Base-by-base conservation (phyloP, 2,329 filamentous ascomycete species). In the Colletotrichum gigasporum region DNA sequence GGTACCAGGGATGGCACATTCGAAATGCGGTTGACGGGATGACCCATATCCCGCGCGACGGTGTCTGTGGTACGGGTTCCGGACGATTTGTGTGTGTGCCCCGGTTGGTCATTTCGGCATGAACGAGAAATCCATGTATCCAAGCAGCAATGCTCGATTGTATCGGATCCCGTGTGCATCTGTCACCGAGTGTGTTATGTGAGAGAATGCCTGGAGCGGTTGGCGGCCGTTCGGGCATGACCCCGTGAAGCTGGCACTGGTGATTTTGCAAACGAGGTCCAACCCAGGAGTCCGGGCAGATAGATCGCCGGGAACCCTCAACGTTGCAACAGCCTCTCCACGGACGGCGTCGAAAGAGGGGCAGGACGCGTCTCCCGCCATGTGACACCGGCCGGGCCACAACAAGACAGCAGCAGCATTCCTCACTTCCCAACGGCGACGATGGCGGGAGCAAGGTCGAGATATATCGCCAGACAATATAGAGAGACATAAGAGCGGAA, bases 281-380 rank as follows among this genome's bases (percentile, higher is more conserved):
- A 61, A 61, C 30, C 34, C 48, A 7, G 56, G 16, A 52, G 10
- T 39, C 28, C 16, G 16, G 28, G 20, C 34, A 44, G 34, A 54
- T 39, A 44, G 34, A 54, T 55, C 28, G 35, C 42, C 28, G 45
- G 28, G 22, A 45, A 60, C 47, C 28, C 28, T 50, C 57, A 50
- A 16, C 34, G 62, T 65, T 44, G 42, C 56, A 54, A 28, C 35
- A 42, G 56, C 45, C 34, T 63, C 45, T n/a, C n/a, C n/a, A n/a
- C n/a, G n/a, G 45, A 32, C 37, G 37, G 60, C 42, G 32, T 30
- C 4, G 9, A 14, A 53, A 26, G 45, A 39, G 30, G 37, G 32
- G n/a, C 37, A 45, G 30, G 32, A 59, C 60, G 60, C 54, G 60
- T 53, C 20, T 18, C 11, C 11, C 6, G 16, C 26, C 11, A 18